Evolutionary conservation across 306 rosid genomes (phyloP), one percentile per base, ranked within the genome.

Genomic region (Glycine soja): DNA sequence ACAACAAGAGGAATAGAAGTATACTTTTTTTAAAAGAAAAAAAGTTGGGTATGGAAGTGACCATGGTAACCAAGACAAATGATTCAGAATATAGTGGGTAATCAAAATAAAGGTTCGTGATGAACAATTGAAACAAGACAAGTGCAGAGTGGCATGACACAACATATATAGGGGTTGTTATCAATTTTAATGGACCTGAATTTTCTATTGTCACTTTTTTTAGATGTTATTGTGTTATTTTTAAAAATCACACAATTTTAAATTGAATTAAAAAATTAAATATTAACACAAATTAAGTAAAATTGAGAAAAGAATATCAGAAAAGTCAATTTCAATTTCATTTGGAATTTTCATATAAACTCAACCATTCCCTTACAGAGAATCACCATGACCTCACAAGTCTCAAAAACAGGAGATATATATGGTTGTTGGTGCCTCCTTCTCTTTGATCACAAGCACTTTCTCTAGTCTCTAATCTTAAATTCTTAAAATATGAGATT

Each of bases 111-210:
- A 74, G 34, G 47, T 48, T 32, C 1, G 68, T 59, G 81, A 62
- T 38, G 40, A 80, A 48, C 30, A 24, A 24, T 24, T 9, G 42
- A 51, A n/a, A 83, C 10, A 74, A 56, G 57, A 62, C 15, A 62
- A 62, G 45, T 1, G 70, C 11, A 68, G 65, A 34, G 67, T 68
- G 75, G 47, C 51, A 43, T 36, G 73, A 2, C 68, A 68, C 1
- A 68, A 84, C 76, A 58, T 82, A 24, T 24, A 24, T 24, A 85
- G 76, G 47, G 12, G 86, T 77, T 74, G 79, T 77, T 56, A 65
- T 82, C 85, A 85, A 12, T 2, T 63, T 81, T 59, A 71, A 5
- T 57, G 38, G 74, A 36, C n/a, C n/a, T n/a, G n/a, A n/a, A n/a
- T n/a, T n/a, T n/a, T n/a, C n/a, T n/a, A n/a, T n/a, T n/a, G n/a